A percentile compares a stretch with the other conserved stretches of the same genome.
Conservation (phyloP, 192 early-diverging fungal genomes). For the Backusella tuberculispora region DNA sequence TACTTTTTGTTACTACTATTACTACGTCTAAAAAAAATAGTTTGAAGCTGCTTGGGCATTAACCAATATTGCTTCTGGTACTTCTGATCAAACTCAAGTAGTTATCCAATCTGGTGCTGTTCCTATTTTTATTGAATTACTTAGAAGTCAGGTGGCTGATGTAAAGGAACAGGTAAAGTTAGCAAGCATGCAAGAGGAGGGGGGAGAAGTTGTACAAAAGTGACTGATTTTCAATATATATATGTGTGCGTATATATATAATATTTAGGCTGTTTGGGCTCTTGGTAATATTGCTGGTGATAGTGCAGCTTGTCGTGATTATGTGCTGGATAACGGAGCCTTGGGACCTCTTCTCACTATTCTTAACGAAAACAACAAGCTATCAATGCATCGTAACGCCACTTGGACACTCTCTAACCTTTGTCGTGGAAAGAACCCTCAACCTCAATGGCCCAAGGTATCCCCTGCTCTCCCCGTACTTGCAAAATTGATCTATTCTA, state of each 20-base stretch:
- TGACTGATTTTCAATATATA: not conserved
- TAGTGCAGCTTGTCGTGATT: constrained; percentile 45
- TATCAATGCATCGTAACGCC: constrained; percentile 75
- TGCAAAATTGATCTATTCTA: constrained; percentile 65
- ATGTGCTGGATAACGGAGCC: constrained; percentile 41
- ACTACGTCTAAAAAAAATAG: constrained; percentile 18
- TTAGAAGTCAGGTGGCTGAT: constrained; percentile 40
- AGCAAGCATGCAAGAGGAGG: constrained; percentile 5
- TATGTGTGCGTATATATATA: constrained; percentile 1
- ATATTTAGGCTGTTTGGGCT: constrained; percentile 51
- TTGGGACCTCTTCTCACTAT: constrained; percentile 41
- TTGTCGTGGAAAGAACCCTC: constrained; percentile 76
- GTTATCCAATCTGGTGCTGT: constrained; percentile 53
- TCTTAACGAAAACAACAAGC: constrained; percentile 36
- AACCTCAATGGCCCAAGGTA: constrained; percentile 69
- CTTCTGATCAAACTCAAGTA: constrained; percentile 47
- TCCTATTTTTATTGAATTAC: constrained; percentile 48
- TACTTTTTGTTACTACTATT: not conserved
- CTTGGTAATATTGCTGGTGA: constrained; percentile 61
- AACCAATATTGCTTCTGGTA: constrained; percentile 55
- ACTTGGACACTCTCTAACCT: constrained; percentile 85
- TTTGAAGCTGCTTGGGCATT: constrained; percentile 62
- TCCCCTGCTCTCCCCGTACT: constrained; percentile 43
- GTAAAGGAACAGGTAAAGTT: constrained; percentile 46
- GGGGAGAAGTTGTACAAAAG: not conserved